Evolutionary conservation across 2,329 filamentous ascomycete species (phyloP), one percentile per base, ranked within the genome.

Genomic region (Ascochyta rabiei): DNA sequence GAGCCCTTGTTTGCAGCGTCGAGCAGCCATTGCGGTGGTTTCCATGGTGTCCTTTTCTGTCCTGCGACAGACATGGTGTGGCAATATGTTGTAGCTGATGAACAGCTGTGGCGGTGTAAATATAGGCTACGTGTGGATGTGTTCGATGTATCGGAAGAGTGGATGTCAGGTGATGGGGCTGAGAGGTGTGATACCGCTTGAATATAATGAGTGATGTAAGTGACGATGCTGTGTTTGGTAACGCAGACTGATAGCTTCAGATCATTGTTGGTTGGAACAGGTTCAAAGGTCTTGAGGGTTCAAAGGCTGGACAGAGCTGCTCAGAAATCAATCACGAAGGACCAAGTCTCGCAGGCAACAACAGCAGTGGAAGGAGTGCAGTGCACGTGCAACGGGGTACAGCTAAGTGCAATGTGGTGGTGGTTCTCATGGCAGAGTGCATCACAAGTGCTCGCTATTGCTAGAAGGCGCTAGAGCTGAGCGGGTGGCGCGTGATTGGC

Each of bases 1-100:
- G 44, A 34, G 50, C 48, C 51, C 50, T 18, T 46, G 6, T 42
- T 48, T 3, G 38, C 24, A 10, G 41, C 43, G 15, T 41, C 49
- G 13, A 53, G 43, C 33, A 48, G 39, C 44, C 44, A 53, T 19
- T 41, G 26, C 7, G 38, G 28, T 37, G 50, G 13, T 19, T 26
- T 28, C 12, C 30, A 44, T 12, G 43, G 31, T 9, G 19, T n/a
- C 3, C 4, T 21, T 19, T 23, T 38, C 13, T 16, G 6, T 8
- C 0, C 10, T 6, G 4, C 7, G 15, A 13, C 15, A 19, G 42
- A 10, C 37, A 48, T 48, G 30, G n/a, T 26, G 38, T 8, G n/a
- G 43, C 10, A 40, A 13, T 23, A 3, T 18, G 21, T 3, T 19
- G 21, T 35, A 6, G 30, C 6, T 33, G 30, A 6, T 34, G 18